phyloP scores from a whole-genome alignment of 805 yeast species.

The Lipomyces spencermartinsiae region DNA sequence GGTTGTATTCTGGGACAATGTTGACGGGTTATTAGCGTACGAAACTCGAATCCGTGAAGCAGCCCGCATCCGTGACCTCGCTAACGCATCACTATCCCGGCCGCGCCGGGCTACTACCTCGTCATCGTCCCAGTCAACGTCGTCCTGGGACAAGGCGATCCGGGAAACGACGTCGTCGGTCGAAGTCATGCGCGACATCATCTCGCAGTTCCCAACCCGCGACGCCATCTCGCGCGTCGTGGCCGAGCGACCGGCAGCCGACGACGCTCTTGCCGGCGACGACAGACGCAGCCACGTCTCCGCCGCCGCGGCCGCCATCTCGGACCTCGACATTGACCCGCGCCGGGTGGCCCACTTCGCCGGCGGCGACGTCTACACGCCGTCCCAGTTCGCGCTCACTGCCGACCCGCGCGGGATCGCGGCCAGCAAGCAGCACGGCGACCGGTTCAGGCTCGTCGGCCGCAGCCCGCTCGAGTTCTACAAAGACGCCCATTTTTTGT shows the following conservation, averaged over 20 bases:
- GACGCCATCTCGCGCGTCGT: neutral
- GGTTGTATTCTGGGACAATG: too few relatives aligned
- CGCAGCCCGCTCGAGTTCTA: constrained; percentile 20
- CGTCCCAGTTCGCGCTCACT: neutral
- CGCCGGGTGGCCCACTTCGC: neutral
- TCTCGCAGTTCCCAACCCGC: constrained; percentile 2
- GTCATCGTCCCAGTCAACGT: neutral
- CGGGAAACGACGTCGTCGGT: neutral
- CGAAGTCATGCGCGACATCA: constrained; percentile 1
- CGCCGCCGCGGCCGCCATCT: constrained; percentile 37
- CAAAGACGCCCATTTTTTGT: constrained; percentile 67
- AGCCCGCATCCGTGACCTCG: constrained; percentile 1
- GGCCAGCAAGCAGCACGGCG: constrained; percentile 16
- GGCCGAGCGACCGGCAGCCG: constrained; percentile 37
- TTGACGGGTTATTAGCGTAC: neutral
- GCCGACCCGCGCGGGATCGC: constrained; percentile 1
- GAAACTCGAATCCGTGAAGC: constrained; percentile 3
- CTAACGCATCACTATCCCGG: neutral
- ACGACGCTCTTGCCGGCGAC: constrained; percentile 39
- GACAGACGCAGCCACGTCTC: constrained; percentile 34
- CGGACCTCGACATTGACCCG: constrained; percentile 24
- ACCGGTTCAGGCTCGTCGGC: constrained; percentile 19
- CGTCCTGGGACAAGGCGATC: neutral
- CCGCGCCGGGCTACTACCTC: constrained; percentile 1
- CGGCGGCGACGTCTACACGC: neutral